A percentile compares a stretch with the other conserved stretches of the same genome.
phyloP scores from a whole-genome alignment of 1,139 yeast species.

The Debaryomyces coudertii region DNA sequence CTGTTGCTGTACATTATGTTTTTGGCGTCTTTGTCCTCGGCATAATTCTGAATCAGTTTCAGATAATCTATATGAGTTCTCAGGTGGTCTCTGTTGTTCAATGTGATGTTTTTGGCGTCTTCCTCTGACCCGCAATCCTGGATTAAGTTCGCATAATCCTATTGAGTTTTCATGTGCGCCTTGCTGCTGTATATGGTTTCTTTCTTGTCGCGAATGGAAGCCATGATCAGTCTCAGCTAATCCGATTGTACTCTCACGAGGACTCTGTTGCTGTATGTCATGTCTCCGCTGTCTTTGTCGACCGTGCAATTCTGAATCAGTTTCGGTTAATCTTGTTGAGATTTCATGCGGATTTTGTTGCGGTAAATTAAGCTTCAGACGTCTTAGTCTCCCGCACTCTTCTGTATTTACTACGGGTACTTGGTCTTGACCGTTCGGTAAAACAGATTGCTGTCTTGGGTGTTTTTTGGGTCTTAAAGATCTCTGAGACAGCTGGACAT shows the following conservation, averaged over 20 bases:
- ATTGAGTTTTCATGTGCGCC: too few species aligned
- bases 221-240: too few species aligned
- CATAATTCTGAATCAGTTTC: background rate
- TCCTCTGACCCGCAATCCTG: background rate
- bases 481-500: background rate
- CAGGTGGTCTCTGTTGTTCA: background rate
- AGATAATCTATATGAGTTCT: background rate
- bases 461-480: background rate
- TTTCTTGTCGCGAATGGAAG: too few species aligned
- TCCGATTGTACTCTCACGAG: too few species aligned
- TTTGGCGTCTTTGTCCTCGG: background rate
- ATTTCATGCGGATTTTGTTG: background rate
- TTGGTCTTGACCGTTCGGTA: too few species aligned
- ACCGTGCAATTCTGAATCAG: background rate
- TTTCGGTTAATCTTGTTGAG: background rate
- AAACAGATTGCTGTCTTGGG: background rate
- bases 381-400: too few species aligned
- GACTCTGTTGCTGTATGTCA: too few species aligned
- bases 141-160: too few species aligned
- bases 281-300: background rate
- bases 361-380: too few species aligned
- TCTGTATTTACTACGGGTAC: too few species aligned
- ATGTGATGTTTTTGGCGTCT: background rate
- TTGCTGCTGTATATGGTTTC: too few species aligned
- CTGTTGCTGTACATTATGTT: background rate